These are phyloP conservation scores for Aurifilum marmelostoma DNA, from an alignment of 2,329 filamentous ascomycete species.

Conservation along the genomic window DNA sequence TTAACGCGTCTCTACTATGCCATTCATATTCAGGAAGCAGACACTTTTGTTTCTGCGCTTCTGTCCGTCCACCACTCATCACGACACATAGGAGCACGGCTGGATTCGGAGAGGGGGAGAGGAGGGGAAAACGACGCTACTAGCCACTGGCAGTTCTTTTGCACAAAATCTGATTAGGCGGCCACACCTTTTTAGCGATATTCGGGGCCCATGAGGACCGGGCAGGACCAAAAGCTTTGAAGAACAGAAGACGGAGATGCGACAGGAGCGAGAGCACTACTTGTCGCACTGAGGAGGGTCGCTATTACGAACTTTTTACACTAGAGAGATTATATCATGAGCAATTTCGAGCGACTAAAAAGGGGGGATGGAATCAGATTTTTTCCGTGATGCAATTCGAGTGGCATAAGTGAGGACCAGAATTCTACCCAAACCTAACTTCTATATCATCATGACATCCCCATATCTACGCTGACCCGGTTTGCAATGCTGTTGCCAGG, in stretches of 20 bases:
- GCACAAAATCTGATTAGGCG: slow-evolving; percentile 17
- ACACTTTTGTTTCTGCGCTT: not conserved
- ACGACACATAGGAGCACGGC: not conserved
- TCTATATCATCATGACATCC: not conserved
- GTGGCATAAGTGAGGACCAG: not conserved
- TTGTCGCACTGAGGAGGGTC: slow-evolving; percentile 17
- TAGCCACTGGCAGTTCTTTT: slow-evolving; percentile 21
- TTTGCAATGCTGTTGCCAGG: not conserved
- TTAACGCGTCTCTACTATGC: not conserved
- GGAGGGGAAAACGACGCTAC: slow-evolving; percentile 17
- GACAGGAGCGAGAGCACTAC: slow-evolving; percentile 15
- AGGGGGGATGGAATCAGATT: not conserved
- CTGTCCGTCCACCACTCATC: not conserved
- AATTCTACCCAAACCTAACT: not conserved
- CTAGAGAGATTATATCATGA: slow-evolving; percentile 9
- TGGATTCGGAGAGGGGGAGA: slow-evolving; percentile 15
- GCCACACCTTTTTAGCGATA: not conserved
- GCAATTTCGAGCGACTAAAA: not conserved
- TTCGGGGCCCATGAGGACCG: slow-evolving; percentile 5
- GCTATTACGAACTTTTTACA: slow-evolving; percentile 17
- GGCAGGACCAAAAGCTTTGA: slow-evolving; percentile 19
- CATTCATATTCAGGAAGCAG: not conserved
- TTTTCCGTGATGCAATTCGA: not conserved
- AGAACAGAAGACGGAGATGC: slow-evolving; percentile 13
- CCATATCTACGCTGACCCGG: not conserved